Evolutionary conservation across 2,329 filamentous ascomycete species (phyloP).

Genomic region (Fusarium piperis): DNA sequence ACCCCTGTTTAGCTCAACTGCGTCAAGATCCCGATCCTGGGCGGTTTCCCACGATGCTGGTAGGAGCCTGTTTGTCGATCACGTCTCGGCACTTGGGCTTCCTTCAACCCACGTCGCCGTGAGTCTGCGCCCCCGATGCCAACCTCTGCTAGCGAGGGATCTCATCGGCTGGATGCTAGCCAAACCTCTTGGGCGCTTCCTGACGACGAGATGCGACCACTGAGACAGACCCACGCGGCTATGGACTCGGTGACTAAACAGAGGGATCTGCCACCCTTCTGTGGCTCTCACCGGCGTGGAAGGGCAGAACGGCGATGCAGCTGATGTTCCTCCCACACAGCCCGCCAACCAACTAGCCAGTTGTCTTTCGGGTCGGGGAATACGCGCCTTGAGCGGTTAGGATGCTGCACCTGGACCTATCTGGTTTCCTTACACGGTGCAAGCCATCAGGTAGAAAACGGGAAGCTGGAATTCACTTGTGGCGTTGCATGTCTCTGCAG

Average conservation of each 20-base stretch:
- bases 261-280: slow-evolving; percentile 5
- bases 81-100: background rate
- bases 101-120: background rate
- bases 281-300: background rate
- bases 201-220: background rate
- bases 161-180: background rate
- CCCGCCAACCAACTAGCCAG: background rate
- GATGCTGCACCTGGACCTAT: background rate
- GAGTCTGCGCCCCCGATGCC: background rate
- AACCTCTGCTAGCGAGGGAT: background rate
- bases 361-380: background rate
- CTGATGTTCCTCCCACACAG: background rate
- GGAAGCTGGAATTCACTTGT: background rate
- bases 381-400: background rate
- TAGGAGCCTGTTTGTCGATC: background rate
- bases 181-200: background rate
- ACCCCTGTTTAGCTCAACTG: background rate
- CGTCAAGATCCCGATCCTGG: background rate
- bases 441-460: background rate
- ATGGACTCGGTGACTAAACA: background rate
- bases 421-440: background rate
- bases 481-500: background rate
- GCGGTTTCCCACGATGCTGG: background rate
- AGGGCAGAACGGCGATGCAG: background rate
- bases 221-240: slow-evolving; percentile 27